A percentile compares a stretch with the other conserved stretches of the same genome.
Conservation (phyloP, 2,329 filamentous ascomycete genomes). For the Microsporum canis region DNA sequence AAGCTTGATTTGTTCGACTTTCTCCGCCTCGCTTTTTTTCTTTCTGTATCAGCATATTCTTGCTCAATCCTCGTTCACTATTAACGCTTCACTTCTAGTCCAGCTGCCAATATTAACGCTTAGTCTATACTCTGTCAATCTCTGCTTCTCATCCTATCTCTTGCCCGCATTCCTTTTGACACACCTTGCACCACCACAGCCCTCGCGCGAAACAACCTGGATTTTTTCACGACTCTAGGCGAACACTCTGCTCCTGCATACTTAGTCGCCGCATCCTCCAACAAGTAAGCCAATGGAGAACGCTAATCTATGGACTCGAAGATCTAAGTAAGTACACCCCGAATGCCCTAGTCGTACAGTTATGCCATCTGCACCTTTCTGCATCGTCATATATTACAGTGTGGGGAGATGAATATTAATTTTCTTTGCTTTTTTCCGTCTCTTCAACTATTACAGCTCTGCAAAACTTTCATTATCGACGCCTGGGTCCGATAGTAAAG, state of each 20-base stretch:
- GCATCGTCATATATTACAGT: conserved; percentile 6
- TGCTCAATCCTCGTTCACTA: not conserved
- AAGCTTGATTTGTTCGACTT: conserved; percentile 7
- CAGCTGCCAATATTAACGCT: not conserved
- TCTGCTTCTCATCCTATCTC: not conserved
- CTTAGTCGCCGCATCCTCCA: not conserved
- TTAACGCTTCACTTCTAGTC: not conserved
- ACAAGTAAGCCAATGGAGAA: conserved; percentile 33
- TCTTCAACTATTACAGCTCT: conserved; percentile 42
- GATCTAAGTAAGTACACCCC: conserved; percentile 16
- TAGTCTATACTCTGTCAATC: no score
- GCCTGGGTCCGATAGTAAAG: conserved; percentile 46
- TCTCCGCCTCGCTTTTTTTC: not conserved
- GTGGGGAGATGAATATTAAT: conserved; percentile 19
- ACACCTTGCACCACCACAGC: not conserved
- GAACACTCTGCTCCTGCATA: not conserved
- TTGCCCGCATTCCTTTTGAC: not conserved
- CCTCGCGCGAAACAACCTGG: not conserved
- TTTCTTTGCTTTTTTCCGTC: conserved; percentile 6
- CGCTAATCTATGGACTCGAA: conserved; percentile 41
- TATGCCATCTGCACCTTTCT: not conserved
- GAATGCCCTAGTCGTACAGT: not conserved
- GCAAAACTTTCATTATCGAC: conserved; percentile 88
- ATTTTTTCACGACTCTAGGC: not conserved
- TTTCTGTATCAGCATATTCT: conserved; percentile 4